These are phyloP conservation scores for Colletotrichum sp. DNA, from an alignment of 2,329 filamentous ascomycete genomes.

Conservation along the genomic window DNA sequence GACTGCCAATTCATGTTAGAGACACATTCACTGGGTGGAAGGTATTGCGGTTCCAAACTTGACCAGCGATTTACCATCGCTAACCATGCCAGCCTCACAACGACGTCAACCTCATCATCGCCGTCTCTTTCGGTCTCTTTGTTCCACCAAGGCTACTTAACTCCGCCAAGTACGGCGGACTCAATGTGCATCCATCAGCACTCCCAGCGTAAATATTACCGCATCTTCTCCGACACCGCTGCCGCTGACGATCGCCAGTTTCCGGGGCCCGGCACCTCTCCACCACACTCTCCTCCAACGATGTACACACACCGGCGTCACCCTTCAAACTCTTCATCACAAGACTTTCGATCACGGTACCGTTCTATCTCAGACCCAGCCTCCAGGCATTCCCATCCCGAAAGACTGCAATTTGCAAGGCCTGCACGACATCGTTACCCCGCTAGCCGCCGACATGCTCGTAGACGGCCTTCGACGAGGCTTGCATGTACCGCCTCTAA, in stretches of 20 bases:
- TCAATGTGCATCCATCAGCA: slow-evolving; percentile 93
- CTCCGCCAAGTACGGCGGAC: slow-evolving; percentile 77
- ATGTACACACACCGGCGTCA: slow-evolving; percentile 71
- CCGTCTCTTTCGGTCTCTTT: slow-evolving; percentile 93
- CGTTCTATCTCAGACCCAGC: slow-evolving; percentile 73
- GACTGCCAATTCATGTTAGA: slow-evolving; percentile 73
- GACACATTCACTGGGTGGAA: slow-evolving; percentile 86
- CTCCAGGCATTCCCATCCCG: slow-evolving; percentile 60
- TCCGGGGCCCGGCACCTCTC: slow-evolving; percentile 85
- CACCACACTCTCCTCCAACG: slow-evolving; percentile 79
- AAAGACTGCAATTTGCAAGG: slow-evolving; percentile 46
- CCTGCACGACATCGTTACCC: slow-evolving; percentile 57
- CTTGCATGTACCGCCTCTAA: slow-evolving; percentile 69
- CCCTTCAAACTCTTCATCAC: slow-evolving; percentile 85
- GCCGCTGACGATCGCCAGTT: slow-evolving; percentile 47
- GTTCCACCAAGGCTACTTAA: slow-evolving; percentile 79
- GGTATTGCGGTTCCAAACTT: slow-evolving; percentile 47
- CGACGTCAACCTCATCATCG: slow-evolving; percentile 79
- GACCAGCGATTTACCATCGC: background rate
- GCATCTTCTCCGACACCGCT: background rate
- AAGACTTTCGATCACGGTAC: slow-evolving; percentile 78
- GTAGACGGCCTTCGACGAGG: slow-evolving; percentile 66
- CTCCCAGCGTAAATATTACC: slow-evolving; percentile 72
- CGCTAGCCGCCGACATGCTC: slow-evolving; percentile 74
- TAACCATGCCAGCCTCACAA: slow-evolving; percentile 54